Evolutionary conservation across 2,329 filamentous ascomycete species (phyloP), one percentile per base, ranked within the genome.

Genomic region (Diaporthe caulivora): DNA sequence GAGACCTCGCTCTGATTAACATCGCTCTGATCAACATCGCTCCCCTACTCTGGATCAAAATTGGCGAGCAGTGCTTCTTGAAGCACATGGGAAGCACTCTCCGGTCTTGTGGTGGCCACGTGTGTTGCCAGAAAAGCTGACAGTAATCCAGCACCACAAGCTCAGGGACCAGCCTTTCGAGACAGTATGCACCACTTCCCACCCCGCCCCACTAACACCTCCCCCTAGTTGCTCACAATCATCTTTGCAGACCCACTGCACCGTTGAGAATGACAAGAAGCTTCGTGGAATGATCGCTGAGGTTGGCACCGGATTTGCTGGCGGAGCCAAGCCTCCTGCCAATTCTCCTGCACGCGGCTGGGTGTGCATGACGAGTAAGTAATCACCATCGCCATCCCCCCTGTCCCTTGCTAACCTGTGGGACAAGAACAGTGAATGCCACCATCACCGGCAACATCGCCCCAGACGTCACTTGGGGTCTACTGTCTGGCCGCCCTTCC

Each of bases 1-100:
- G 71, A 62, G 71, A 73, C 21, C 42, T 47, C 24, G 71, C 64
- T 58, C 71, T 73, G 3, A 60, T 73, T 44, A 47, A 47, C 18
- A 24, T 64, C 34, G 3, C 3, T 10, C 71, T 73, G 3, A 60
- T 73, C 54, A 47, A 47, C 18, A 24, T 64, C 34, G 3, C 3
- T 10, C 31, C 31, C 2, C 13, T 72, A 34, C 64, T 62, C 29
- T 72, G 71, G 44, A 21, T 72, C 24, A 10, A 72, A 2, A 6
- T 60, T 31, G 71, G 71, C 21, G 1, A 18, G 10, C 11, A 42
- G n/a, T 72, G 54, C 1, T 70, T 11, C 44, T 26, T 72, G 42
- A 69, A 62, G 44, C 55, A 70, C 29, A 51, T 72, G 8, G 64
- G 62, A 18, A 10, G 53, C 2, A 9, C 2, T 7, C 11, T 18